A percentile compares a stretch with the other conserved stretches of the same genome.
Conservation (phyloP, 805 yeast genomes). For the Saccharomyces kudriavzevii region DNA sequence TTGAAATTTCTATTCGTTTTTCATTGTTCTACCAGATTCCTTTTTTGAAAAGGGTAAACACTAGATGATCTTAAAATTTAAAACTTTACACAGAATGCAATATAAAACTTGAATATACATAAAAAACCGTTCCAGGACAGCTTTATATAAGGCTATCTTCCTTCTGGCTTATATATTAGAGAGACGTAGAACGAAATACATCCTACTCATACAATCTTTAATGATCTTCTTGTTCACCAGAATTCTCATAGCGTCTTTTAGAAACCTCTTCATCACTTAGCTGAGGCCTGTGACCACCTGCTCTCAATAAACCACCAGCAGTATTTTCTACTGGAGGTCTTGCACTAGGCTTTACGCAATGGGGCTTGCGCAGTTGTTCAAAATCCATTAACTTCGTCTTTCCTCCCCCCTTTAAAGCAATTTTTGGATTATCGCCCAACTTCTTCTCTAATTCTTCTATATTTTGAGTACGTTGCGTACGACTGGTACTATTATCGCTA, state of each 20-base stretch:
- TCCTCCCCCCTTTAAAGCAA: slow-evolving; percentile 18
- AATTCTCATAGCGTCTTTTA: background rate
- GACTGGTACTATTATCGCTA: background rate
- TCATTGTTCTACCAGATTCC: background rate
- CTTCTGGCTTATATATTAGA: background rate
- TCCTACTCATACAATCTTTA: background rate
- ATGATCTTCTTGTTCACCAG: background rate
- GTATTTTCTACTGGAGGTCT: slow-evolving; percentile 1
- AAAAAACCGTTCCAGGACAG: background rate
- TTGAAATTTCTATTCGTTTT: background rate
- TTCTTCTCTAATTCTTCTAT: background rate
- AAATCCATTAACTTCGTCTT: slow-evolving; percentile 14
- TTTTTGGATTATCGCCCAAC: slow-evolving; percentile 5
- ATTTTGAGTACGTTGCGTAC: background rate
- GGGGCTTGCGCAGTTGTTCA: slow-evolving; percentile 20
- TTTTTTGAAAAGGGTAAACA: background rate
- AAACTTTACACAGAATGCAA: background rate
- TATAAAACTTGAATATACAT: background rate
- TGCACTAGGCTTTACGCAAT: slow-evolving; percentile 11
- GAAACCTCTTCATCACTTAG: background rate
- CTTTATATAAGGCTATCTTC: background rate
- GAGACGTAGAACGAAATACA: background rate
- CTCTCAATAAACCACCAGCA: slow-evolving; percentile 19
- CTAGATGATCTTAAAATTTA: background rate
- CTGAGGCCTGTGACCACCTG: slow-evolving; percentile 22